Conservation (phyloP, 164 flowering plant genomes). For the Vitis cinerea region DNA sequence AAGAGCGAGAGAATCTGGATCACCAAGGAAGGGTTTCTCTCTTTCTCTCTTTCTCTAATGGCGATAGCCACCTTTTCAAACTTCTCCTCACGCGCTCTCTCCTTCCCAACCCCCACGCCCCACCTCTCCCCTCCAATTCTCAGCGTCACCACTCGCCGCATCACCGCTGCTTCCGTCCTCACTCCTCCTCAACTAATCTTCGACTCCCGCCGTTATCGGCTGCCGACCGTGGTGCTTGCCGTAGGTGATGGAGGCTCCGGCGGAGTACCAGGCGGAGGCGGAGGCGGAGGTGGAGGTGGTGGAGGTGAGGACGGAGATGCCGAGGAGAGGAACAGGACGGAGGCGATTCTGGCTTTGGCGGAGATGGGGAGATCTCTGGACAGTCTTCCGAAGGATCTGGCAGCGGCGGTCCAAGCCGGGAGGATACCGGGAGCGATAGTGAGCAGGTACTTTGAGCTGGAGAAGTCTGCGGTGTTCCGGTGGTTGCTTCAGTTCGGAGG, state of each 20-base stretch:
- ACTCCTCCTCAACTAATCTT: neutral
- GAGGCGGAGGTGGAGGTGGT: conserved; percentile 31
- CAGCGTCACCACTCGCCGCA: neutral
- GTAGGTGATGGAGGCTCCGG: conserved; percentile 23
- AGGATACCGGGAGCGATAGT: conserved; percentile 72
- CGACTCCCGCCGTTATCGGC: neutral
- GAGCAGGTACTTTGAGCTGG: conserved; percentile 42
- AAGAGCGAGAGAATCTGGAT: neutral
- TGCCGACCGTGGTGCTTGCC: conserved; percentile 7
- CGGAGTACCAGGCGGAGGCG: conserved; percentile 15
- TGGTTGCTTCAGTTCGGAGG: conserved; percentile 54
- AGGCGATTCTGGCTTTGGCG: conserved; percentile 55
- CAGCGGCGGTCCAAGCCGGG: conserved; percentile 69
- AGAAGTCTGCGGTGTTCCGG: conserved; percentile 32
- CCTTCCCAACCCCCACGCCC: conserved; percentile 11
- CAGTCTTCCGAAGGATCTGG: conserved; percentile 76
- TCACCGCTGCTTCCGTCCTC: neutral
- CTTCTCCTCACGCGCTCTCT: conserved; percentile 4
- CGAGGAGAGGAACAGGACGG: conserved; percentile 47
- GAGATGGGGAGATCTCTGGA: conserved; percentile 42
- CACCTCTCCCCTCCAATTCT: neutral
- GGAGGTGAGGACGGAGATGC: conserved; percentile 33
- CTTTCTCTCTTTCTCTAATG: conserved; percentile 5
- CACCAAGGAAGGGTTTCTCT: neutral
- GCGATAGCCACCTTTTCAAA: conserved; percentile 19